Conservation (phyloP, 495 filamentous ascomycete species). For the Podospora sp. region DNA sequence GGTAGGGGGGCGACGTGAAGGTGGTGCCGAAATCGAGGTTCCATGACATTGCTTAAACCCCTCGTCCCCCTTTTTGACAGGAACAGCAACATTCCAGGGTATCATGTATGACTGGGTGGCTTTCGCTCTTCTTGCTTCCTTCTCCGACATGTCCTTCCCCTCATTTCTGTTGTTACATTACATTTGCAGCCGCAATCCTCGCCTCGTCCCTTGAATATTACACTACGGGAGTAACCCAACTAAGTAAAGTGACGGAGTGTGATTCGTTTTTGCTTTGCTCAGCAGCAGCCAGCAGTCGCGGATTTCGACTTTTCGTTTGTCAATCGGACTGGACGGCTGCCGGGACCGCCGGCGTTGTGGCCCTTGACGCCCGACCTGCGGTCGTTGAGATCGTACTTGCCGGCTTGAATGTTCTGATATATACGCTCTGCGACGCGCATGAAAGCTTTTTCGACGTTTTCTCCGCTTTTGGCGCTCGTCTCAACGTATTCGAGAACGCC, state of each 20-base stretch:
- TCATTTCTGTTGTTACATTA: conserved; percentile 8
- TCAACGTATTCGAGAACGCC: conserved; percentile 88
- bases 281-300: conserved; percentile 36
- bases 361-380: conserved; percentile 88
- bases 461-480: conserved; percentile 92
- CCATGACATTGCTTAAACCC: neutral
- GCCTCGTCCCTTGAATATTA: neutral
- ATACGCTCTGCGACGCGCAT: conserved; percentile 91
- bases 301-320: conserved; percentile 34
- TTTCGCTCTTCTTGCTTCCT: neutral
- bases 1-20: neutral
- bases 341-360: conserved; percentile 52
- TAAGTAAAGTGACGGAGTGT: neutral
- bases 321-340: conserved; percentile 46
- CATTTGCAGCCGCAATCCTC: neutral
- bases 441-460: conserved; percentile 91
- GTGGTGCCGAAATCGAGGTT: neutral
- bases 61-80: neutral
- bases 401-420: conserved; percentile 91
- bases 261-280: conserved; percentile 16
- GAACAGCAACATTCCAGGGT: conserved; percentile 5
- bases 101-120: neutral
- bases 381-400: conserved; percentile 93
- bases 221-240: neutral
- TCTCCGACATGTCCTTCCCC: neutral